Evolutionary conservation across 805 yeast genomes (phyloP), one percentile per base, ranked within the genome.

Genomic region (Helenozyma rhizophorensis): DNA sequence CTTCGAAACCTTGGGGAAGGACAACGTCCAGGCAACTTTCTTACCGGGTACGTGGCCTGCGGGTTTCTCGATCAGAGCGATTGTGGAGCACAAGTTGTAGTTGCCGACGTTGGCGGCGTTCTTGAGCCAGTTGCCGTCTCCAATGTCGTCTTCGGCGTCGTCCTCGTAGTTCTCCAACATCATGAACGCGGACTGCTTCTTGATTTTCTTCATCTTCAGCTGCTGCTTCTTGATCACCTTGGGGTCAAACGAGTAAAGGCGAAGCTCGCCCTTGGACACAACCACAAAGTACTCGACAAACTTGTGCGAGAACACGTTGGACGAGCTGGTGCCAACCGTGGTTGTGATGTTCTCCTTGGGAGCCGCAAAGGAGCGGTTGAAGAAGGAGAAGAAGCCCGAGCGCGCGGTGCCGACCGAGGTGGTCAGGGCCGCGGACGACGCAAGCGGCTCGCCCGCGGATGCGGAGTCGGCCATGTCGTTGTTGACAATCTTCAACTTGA

Each of bases 91-190:
- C 27, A 76, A 57, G 40, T 68, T 70, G 42, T 71, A 68, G 29
- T 68, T 60, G 5, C 79, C 83, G 8, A 76, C 58, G 36, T 75
- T 68, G 17, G 69, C 72, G 11, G 86, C 84, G 46, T 67, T 74
- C 40, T 73, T 74, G 58, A 76, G 64, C 86, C 86, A 80, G 52
- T 78, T 79, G 17, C 86, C 86, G 40, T 76, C 83, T 14, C 81
- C 81, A 6, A 72, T 50, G 14, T 48, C 50, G 9, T 47, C 49
- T 4, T 36, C 48, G 9, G 61, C 66, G 14, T 42, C 53, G 13
- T 45, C 51, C 9, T 50, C 50, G 4, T 44, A 47, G 16, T 48
- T 50, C 10, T 27, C 34, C 12, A 33, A 16, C 27, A 43, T 33
- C 26, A 47, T 53, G 23, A 44, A 51, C 30, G 46, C 47, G 27